Conservation (phyloP, 441 rosid species). For the Populus hybrid region DNA sequence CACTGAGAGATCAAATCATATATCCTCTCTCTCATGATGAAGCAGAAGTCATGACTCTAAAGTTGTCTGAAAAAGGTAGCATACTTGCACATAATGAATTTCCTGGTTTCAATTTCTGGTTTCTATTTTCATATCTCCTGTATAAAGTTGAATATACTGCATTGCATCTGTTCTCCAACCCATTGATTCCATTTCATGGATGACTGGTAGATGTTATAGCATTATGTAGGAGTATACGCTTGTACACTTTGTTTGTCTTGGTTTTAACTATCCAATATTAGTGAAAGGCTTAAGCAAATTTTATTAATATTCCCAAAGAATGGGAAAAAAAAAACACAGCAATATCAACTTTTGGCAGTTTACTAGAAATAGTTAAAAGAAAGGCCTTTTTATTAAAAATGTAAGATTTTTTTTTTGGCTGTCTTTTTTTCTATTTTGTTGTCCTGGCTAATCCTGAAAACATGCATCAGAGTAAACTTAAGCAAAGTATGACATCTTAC, state of each 20-base stretch:
- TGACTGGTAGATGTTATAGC: neutral
- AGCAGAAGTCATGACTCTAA: conserved; percentile 56
- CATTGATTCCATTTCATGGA: neutral
- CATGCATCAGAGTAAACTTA: neutral
- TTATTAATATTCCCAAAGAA: neutral
- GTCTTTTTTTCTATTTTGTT: neutral
- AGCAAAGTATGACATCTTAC: too few relatives aligned
- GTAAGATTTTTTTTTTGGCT: neutral
- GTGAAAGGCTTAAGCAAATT: neutral
- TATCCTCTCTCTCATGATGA: conserved; percentile 93
- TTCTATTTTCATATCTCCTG: neutral
- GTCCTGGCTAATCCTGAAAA: neutral
- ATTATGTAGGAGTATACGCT: neutral
- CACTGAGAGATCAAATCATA: conserved; percentile 97
- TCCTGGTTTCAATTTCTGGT: conserved; percentile 11
- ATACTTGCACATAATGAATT: conserved; percentile 9
- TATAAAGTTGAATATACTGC: neutral
- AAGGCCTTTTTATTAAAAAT: neutral
- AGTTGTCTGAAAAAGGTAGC: conserved; percentile 57
- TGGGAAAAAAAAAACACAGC: neutral
- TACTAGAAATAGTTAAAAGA: neutral
- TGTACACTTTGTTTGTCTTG: neutral
- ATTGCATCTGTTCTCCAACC: conserved; percentile 5
- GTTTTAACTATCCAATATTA: neutral
- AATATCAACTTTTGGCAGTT: neutral